Evolutionary conservation across 2,329 filamentous ascomycete species (phyloP).

Genomic region (Aureobasidium sp.): DNA sequence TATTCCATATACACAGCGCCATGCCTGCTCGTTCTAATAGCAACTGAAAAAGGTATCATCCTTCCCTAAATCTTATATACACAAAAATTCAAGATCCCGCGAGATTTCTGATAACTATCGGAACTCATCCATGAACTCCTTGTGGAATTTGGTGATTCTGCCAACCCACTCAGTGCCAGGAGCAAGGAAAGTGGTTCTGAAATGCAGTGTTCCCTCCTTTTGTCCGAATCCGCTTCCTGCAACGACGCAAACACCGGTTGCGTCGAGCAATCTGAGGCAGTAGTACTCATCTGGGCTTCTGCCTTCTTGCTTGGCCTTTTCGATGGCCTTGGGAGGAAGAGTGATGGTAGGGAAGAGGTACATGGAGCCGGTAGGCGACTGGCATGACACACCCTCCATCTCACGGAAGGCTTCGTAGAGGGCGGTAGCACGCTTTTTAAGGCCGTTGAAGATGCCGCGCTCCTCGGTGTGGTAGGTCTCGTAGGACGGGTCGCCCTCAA

Average conservation of each 20-base stretch:
- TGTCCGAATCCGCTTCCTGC: slow-evolving; percentile 91
- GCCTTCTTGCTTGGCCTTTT: slow-evolving; percentile 64
- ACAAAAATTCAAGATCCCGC: neutral
- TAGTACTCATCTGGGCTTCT: slow-evolving; percentile 87
- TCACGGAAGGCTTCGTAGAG: slow-evolving; percentile 82
- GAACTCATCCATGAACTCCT: slow-evolving; percentile 81
- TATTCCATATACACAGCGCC: neutral
- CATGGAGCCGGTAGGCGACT: slow-evolving; percentile 88
- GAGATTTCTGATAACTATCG: slow-evolving; percentile 17
- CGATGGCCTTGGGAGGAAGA: slow-evolving; percentile 65
- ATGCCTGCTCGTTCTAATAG: neutral
- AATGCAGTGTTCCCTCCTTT: slow-evolving; percentile 82
- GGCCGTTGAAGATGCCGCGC: slow-evolving; percentile 66
- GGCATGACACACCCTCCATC: slow-evolving; percentile 95
- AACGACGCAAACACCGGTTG: slow-evolving; percentile 90
- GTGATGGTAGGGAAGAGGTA: slow-evolving; percentile 96
- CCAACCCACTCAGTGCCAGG: slow-evolving; percentile 93
- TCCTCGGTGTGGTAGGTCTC: slow-evolving; percentile 81
- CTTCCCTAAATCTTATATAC: neutral
- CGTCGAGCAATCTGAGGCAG: slow-evolving; percentile 80
- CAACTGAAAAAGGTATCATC: neutral
- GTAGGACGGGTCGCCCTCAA: slow-evolving; percentile 72
- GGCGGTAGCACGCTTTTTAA: slow-evolving; percentile 71
- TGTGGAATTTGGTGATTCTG: slow-evolving; percentile 80
- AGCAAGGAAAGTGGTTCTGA: slow-evolving; percentile 93